Evolutionary conservation across 768 basidiomycete species (phyloP).

Genomic region (Trametes punicea): DNA sequence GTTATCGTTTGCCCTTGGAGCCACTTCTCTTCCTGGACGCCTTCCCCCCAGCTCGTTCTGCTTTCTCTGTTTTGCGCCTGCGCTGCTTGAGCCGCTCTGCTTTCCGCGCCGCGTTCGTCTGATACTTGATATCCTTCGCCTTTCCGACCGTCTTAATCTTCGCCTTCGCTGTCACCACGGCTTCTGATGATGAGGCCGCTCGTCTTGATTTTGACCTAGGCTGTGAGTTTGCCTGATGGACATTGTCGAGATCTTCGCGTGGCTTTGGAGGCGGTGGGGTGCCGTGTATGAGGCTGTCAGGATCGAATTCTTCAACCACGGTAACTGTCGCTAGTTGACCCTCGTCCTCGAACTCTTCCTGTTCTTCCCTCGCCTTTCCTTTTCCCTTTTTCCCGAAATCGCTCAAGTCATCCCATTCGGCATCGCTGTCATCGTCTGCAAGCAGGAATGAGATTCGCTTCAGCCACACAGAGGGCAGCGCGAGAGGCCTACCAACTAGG

Average conservation of each 20-base stretch:
- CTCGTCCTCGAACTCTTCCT: slow-evolving; percentile 78
- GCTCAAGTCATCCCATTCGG: slow-evolving; percentile 47
- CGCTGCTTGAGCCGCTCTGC: slow-evolving; percentile 61
- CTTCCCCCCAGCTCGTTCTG: slow-evolving; percentile 67
- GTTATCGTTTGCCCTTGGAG: slow-evolving; percentile 14
- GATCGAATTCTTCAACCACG: slow-evolving; percentile 89
- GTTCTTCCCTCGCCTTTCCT: slow-evolving; percentile 36
- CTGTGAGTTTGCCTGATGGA: neutral
- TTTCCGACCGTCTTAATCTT: slow-evolving; percentile 22
- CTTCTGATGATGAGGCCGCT: neutral
- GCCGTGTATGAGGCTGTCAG: slow-evolving; percentile 55
- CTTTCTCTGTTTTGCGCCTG: slow-evolving; percentile 65
- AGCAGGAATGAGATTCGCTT: neutral
- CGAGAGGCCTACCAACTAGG: slow-evolving; percentile 13
- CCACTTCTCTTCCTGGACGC: slow-evolving; percentile 38
- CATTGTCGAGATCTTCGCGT: slow-evolving; percentile 9
- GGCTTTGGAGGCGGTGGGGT: slow-evolving; percentile 19
- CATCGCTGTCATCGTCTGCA: slow-evolving; percentile 27
- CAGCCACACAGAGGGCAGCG: neutral
- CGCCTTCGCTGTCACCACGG: neutral
- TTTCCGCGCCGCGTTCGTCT: slow-evolving; percentile 66
- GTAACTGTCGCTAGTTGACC: slow-evolving; percentile 87
- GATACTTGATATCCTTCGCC: slow-evolving; percentile 55
- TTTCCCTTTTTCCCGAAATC: slow-evolving; percentile 28
- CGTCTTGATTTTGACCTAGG: neutral